Evolutionary conservation across 2,329 filamentous ascomycete species (phyloP).

Genomic region (Lecanoromycetidae sp.): DNA sequence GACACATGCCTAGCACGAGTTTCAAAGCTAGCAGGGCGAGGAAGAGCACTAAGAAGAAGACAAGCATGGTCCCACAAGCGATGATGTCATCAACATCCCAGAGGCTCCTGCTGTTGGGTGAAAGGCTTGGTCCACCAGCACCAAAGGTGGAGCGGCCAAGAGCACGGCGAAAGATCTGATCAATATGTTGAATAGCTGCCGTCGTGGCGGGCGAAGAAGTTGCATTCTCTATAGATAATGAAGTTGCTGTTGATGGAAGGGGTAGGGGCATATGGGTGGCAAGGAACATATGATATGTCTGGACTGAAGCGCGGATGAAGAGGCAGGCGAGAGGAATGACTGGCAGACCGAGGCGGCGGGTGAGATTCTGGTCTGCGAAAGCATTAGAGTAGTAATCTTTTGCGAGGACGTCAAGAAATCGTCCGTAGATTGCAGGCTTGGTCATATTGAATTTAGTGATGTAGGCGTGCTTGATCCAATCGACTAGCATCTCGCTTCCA

Average conservation of each 20-base stretch:
- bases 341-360: slow-evolving; percentile 76
- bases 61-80: slow-evolving; percentile 65
- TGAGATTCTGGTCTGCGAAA: slow-evolving; percentile 81
- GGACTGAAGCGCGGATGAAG: slow-evolving; percentile 85
- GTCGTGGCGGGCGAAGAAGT: slow-evolving; percentile 52
- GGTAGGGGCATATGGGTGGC: slow-evolving; percentile 73
- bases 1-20: slow-evolving; percentile 73
- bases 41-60: slow-evolving; percentile 76
- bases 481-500: slow-evolving; percentile 91
- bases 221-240: slow-evolving; percentile 44
- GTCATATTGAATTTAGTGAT: slow-evolving; percentile 98
- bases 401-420: slow-evolving; percentile 83
- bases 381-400: slow-evolving; percentile 98
- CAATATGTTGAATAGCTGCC: slow-evolving; percentile 66
- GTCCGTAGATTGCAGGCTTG: slow-evolving; percentile 75
- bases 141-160: slow-evolving; percentile 62
- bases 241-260: slow-evolving; percentile 51
- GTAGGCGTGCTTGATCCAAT: slow-evolving; percentile 94
- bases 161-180: slow-evolving; percentile 63
- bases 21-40: slow-evolving; percentile 75
- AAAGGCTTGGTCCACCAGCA: slow-evolving; percentile 24
- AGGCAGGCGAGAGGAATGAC: slow-evolving; percentile 85
- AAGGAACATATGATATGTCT: slow-evolving; percentile 97
- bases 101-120: slow-evolving; percentile 21
- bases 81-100: slow-evolving; percentile 54